phyloP scores from a whole-genome alignment of 2,329 filamentous ascomycete species.

The Seiridium cupressi region DNA sequence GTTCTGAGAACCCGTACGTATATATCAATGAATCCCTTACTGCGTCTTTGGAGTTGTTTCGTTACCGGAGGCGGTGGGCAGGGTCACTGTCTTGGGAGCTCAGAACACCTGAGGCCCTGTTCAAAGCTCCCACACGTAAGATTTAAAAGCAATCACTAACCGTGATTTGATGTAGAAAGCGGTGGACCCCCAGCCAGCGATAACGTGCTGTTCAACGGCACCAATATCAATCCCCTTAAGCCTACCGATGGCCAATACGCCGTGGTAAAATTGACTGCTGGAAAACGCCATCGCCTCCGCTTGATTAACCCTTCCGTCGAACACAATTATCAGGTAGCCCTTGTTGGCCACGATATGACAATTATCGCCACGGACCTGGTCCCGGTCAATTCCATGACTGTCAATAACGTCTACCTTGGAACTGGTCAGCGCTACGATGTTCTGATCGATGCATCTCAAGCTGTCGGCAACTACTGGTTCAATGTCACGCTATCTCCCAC shows the following conservation, averaged over 20 bases:
- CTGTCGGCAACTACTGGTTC: constrained; percentile 38
- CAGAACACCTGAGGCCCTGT: too few relatives aligned
- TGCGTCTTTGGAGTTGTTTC: too few relatives aligned
- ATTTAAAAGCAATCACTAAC: too few relatives aligned
- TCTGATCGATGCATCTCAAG: constrained; percentile 39
- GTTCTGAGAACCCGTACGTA: constrained; percentile 1
- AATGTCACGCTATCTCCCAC: constrained; percentile 26
- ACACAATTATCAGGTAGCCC: constrained; percentile 48
- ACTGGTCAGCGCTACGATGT: constrained; percentile 48
- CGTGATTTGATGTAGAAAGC: constrained; percentile 7
- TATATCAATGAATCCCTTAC: too few relatives aligned
- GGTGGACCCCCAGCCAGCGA: constrained; percentile 27
- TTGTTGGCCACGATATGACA: constrained; percentile 46
- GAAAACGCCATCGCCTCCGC: constrained; percentile 47
- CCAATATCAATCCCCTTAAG: constrained; percentile 25
- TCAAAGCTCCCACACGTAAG: too few relatives aligned
- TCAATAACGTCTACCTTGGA: constrained; percentile 47
- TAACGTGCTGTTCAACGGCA: constrained; percentile 44
- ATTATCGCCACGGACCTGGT: constrained; percentile 54
- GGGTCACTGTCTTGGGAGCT: too few relatives aligned
- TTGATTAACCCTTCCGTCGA: constrained; percentile 50
- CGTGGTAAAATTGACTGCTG: constrained; percentile 34
- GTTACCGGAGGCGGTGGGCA: too few relatives aligned
- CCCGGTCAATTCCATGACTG: constrained; percentile 46
- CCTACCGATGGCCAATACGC: constrained; percentile 28